Percentiles rank a stretch among this genome's conserved stretches.
These are phyloP conservation scores for Chlorociboria aeruginascens DNA, from an alignment of 495 filamentous ascomycete species.

Conservation along the genomic window DNA sequence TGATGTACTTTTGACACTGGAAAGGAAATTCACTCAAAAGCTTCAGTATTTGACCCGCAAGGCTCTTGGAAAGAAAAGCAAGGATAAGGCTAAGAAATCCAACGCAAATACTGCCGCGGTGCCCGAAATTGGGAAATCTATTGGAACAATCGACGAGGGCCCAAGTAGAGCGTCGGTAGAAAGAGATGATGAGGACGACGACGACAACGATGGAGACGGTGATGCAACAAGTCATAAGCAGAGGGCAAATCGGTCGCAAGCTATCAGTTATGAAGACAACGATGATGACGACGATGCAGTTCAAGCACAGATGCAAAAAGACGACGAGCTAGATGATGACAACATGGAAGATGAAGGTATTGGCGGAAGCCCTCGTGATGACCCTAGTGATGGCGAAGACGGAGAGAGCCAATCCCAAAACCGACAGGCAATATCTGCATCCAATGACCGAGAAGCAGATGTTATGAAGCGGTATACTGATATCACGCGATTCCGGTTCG, in stretches of 20 bases:
- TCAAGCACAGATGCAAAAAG: slow-evolving; percentile 40
- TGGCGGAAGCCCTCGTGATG: slow-evolving; percentile 35
- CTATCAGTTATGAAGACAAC: slow-evolving; percentile 77
- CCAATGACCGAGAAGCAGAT: slow-evolving; percentile 45
- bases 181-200: slow-evolving; percentile 46
- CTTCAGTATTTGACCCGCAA: slow-evolving; percentile 55
- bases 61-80: slow-evolving; percentile 68
- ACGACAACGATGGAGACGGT: slow-evolving; percentile 68
- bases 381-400: slow-evolving; percentile 31
- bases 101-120: slow-evolving; percentile 49
- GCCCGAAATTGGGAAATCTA: slow-evolving; percentile 70
- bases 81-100: slow-evolving; percentile 42
- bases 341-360: slow-evolving; percentile 44
- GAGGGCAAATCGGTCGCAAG: slow-evolving; percentile 60
- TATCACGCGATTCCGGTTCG: slow-evolving; percentile 68
- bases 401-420: slow-evolving; percentile 8
- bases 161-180: slow-evolving; percentile 30
- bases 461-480: slow-evolving; percentile 52
- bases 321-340: slow-evolving; percentile 36
- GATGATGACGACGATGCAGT: slow-evolving; percentile 84
- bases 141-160: slow-evolving; percentile 53
- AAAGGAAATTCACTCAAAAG: slow-evolving; percentile 61
- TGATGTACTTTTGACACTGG: slow-evolving; percentile 69
- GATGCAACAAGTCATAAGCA: slow-evolving; percentile 77
- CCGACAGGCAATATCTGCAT: slow-evolving; percentile 22